These are phyloP conservation scores for Endothia cerciana DNA, from an alignment of 2,329 filamentous ascomycete species.

Conservation along the genomic window DNA sequence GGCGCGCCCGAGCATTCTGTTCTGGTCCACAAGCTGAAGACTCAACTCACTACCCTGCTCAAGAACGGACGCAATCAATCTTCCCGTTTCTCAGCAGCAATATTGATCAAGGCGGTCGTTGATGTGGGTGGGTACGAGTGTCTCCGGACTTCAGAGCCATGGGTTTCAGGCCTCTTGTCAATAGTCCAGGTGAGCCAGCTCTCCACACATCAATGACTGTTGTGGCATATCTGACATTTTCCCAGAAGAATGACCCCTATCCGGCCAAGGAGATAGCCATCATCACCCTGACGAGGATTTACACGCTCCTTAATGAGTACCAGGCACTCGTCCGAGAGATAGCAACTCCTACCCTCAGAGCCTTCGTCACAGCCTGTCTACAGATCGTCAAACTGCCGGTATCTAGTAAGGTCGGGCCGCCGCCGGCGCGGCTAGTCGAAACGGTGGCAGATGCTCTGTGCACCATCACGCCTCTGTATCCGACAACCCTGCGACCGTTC, in stretches of 20 bases:
- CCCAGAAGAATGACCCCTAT: conserved; percentile 75
- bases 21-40: conserved; percentile 82
- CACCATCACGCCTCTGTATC: conserved; percentile 76
- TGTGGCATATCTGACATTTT: conserved; percentile 2
- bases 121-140: conserved; percentile 86
- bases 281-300: conserved; percentile 80
- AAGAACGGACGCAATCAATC: conserved; percentile 73
- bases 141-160: conserved; percentile 71
- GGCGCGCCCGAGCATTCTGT: conserved; percentile 66
- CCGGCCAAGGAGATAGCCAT: conserved; percentile 77
- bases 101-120: conserved; percentile 78
- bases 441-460: conserved; percentile 73
- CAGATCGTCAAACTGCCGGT: conserved; percentile 60
- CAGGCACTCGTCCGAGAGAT: conserved; percentile 86
- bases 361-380: conserved; percentile 74
- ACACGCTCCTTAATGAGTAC: conserved; percentile 78
- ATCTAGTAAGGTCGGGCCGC: conserved; percentile 44
- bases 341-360: conserved; percentile 77
- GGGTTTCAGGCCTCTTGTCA: conserved; percentile 76
- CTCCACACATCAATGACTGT: conserved; percentile 22
- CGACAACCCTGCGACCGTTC: conserved; percentile 80
- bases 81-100: conserved; percentile 77
- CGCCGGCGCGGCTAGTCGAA: conserved; percentile 60
- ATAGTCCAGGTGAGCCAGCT: conserved; percentile 65
- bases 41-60: conserved; percentile 75